Conservation (phyloP, 768 basidiomycete species). For the Cytidiella melzeri region DNA sequence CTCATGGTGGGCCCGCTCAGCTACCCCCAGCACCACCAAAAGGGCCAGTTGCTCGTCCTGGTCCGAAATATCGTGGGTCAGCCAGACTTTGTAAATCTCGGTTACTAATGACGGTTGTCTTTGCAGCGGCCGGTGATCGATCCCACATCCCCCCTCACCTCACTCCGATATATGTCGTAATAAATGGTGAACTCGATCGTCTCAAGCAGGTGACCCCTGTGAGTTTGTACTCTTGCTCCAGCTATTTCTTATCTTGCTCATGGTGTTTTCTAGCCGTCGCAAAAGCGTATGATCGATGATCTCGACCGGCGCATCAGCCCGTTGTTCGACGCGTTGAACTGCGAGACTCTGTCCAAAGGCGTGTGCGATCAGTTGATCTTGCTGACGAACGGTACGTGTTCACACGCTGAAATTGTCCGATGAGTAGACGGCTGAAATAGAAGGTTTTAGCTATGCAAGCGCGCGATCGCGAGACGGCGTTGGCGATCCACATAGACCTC, state of each 20-base stretch:
- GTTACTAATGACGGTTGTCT: not conserved
- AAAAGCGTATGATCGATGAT: constrained; percentile 82
- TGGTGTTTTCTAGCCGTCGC: constrained; percentile 49
- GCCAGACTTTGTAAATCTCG: too few species aligned
- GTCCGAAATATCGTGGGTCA: constrained; percentile 56
- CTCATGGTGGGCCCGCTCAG: not conserved
- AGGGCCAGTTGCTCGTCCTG: constrained; percentile 33
- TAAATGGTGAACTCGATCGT: constrained; percentile 55
- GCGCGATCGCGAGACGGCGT: constrained; percentile 68
- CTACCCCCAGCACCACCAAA: constrained; percentile 26
- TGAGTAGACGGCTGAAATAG: constrained; percentile 2
- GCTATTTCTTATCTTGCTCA: constrained; percentile 4
- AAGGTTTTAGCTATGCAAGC: constrained; percentile 64
- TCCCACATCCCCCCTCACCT: constrained; percentile 80
- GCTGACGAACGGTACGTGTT: constrained; percentile 62
- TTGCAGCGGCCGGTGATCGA: constrained; percentile 80
- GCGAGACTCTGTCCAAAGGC: constrained; percentile 66
- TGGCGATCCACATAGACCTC: constrained; percentile 81
- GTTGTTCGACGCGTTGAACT: constrained; percentile 90
- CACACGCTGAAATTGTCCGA: too few species aligned
- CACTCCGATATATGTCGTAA: constrained; percentile 57
- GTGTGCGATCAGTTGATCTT: constrained; percentile 69
- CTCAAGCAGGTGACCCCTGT: constrained; percentile 76
- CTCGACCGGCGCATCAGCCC: constrained; percentile 81
- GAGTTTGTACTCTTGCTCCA: too few species aligned